Conservation (phyloP, 257 asterid genomes). For the Handroanthus guayacan region DNA sequence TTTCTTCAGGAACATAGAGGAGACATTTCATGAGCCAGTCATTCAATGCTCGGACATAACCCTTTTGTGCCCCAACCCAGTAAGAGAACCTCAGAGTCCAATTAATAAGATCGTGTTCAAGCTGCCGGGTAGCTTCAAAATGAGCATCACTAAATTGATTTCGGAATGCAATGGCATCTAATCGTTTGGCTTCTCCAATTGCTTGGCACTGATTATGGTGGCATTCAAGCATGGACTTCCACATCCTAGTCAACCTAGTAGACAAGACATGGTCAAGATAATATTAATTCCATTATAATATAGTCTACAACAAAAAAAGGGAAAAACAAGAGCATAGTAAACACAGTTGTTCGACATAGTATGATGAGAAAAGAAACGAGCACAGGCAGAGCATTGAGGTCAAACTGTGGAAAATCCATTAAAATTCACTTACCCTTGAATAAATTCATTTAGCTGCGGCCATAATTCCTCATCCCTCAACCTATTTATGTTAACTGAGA, state of each 20-base stretch:
- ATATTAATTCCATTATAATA: background rate
- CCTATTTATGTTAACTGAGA: constrained; percentile 81
- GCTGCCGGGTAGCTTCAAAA: constrained; percentile 83
- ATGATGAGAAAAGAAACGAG: constrained; percentile 1
- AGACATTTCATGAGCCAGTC: constrained; percentile 95
- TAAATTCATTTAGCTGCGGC: constrained; percentile 87
- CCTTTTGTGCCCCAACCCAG: constrained; percentile 86
- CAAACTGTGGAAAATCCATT: background rate
- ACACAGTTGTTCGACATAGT: background rate
- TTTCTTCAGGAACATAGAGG: constrained; percentile 90
- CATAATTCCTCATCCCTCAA: constrained; percentile 92
- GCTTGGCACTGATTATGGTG: constrained; percentile 88
- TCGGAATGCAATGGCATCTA: constrained; percentile 74
- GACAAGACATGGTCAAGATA: constrained; percentile 18
- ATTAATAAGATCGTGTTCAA: constrained; percentile 75
- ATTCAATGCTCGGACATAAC: constrained; percentile 72
- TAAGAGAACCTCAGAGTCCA: constrained; percentile 84
- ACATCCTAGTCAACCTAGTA: constrained; percentile 78
- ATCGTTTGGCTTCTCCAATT: constrained; percentile 75
- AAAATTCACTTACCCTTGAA: constrained; percentile 72
- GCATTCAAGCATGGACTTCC: constrained; percentile 95
- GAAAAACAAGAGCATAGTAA: background rate
- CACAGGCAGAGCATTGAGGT: background rate
- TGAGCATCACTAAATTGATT: constrained; percentile 77
- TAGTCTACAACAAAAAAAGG: background rate